A percentile compares a stretch with the other conserved stretches of the same genome.
These are phyloP conservation scores for Xylaria nigripes DNA, from an alignment of 495 filamentous ascomycete species.

Conservation along the genomic window DNA sequence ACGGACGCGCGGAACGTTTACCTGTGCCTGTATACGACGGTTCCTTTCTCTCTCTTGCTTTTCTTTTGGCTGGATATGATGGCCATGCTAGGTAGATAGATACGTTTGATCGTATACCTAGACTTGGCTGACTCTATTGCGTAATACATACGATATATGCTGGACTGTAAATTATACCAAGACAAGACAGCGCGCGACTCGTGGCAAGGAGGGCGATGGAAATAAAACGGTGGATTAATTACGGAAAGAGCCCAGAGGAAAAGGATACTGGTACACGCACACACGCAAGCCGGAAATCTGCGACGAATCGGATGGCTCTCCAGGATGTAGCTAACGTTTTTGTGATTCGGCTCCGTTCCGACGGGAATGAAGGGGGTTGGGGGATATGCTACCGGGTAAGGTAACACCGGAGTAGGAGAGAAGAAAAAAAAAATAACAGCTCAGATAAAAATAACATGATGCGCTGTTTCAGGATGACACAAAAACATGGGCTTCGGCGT, in stretches of 20 bases:
- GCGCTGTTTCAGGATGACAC: slow-evolving; percentile 20
- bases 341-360: slow-evolving; percentile 22
- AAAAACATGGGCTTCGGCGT: slow-evolving; percentile 18
- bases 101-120: too few species aligned
- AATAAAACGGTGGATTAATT: slow-evolving; percentile 6
- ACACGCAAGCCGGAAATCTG: not conserved
- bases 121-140: too few species aligned
- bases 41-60: too few species aligned
- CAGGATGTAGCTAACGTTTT: slow-evolving; percentile 3
- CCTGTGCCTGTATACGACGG: too few species aligned
- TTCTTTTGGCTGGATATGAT: too few species aligned
- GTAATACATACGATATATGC: too few species aligned
- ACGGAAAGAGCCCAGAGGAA: not conserved
- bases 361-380: slow-evolving; percentile 16
- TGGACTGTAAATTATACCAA: too few species aligned
- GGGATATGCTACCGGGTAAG: not conserved
- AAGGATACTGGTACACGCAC: not conserved
- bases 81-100: too few species aligned
- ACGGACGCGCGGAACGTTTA: too few species aligned
- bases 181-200: too few species aligned
- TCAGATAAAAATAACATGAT: slow-evolving; percentile 20
- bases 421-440: not conserved
- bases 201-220: not conserved
- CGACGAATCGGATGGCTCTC: slow-evolving; percentile 15
- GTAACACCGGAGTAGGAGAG: not conserved